Conservation (phyloP, 768 basidiomycete species). For the Suillus alpinus region DNA sequence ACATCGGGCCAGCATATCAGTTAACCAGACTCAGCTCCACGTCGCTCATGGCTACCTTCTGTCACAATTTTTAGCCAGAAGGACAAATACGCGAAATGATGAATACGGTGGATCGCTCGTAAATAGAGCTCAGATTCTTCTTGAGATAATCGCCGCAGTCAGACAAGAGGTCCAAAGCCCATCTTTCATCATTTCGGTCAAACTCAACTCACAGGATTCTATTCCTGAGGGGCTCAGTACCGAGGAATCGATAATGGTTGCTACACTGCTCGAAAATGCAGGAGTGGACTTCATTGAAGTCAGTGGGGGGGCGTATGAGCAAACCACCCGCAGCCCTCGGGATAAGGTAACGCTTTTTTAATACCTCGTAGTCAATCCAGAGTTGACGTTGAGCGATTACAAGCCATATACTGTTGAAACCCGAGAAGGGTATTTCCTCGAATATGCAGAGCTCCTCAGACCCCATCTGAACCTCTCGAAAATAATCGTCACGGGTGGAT, state of each 20-base stretch:
- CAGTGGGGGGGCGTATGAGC: conserved; percentile 38
- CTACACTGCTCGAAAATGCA: conserved; percentile 30
- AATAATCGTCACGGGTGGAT: conserved; percentile 30
- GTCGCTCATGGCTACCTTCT: conserved; percentile 43
- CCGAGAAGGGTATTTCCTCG: conserved; percentile 30
- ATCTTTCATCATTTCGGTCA: conserved; percentile 31
- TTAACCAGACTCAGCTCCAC: conserved; percentile 31
- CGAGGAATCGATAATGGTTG: conserved; percentile 32
- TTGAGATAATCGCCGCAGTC: conserved; percentile 47
- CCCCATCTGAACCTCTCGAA: conserved; percentile 24
- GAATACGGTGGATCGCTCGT: conserved; percentile 54
- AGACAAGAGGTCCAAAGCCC: conserved; percentile 32
- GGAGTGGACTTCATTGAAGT: conserved; percentile 42
- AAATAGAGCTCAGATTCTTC: conserved; percentile 47
- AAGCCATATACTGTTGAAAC: conserved; percentile 7
- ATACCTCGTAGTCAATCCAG: not conserved
- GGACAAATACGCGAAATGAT: conserved; percentile 49
- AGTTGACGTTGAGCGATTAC: conserved; percentile 4
- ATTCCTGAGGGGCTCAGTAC: conserved; percentile 25
- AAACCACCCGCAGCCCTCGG: not conserved
- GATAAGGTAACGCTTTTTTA: conserved; percentile 12
- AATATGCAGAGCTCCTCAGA: conserved; percentile 27
- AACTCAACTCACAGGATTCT: conserved; percentile 31
- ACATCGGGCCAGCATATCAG: not conserved
- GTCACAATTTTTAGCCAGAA: conserved; percentile 47